A percentile compares a stretch with the other conserved stretches of the same genome.
Evolutionary conservation across 176 grass and related monocot genomes (phyloP).

Genomic region (Carex kokanica): DNA sequence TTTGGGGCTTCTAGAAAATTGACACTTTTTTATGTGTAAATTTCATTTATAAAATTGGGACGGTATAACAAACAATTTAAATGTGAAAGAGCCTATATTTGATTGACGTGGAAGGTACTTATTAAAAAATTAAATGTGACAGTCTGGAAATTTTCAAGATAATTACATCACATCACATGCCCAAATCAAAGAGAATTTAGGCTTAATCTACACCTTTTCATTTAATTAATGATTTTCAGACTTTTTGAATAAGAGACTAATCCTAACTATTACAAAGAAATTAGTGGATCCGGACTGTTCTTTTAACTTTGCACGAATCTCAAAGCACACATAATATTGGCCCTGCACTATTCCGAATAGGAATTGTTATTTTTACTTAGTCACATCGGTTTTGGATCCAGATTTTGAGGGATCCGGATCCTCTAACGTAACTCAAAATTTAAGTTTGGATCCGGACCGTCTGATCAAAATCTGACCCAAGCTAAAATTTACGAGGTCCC

Average conservation of each 20-base stretch:
- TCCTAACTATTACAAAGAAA: background rate
- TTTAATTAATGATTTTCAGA: background rate
- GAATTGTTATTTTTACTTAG: too few relatives aligned
- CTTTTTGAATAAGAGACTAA: background rate
- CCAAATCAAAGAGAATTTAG: background rate
- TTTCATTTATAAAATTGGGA: background rate
- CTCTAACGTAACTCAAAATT: too few relatives aligned
- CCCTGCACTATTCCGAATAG: too few relatives aligned
- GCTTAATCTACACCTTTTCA: background rate
- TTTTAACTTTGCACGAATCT: too few relatives aligned
- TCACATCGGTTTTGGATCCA: too few relatives aligned
- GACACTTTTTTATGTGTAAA: background rate
- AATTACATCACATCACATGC: background rate
- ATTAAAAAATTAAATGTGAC: background rate
- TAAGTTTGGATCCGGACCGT: too few relatives aligned
- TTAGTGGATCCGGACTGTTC: too few relatives aligned
- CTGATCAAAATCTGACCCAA: too few relatives aligned
- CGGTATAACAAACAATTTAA: background rate
- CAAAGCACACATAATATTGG: too few relatives aligned
- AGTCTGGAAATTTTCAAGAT: background rate
- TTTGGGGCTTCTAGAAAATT: slow-evolving; percentile 4
- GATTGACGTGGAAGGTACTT: background rate
- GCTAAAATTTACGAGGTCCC: too few relatives aligned
- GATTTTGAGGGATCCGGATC: too few relatives aligned
- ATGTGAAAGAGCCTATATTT: too few relatives aligned